Percentiles rank a stretch among this genome's conserved stretches.
Conservation (phyloP, 148 eudicot genomes). For the Nepenthes mirabilis region DNA sequence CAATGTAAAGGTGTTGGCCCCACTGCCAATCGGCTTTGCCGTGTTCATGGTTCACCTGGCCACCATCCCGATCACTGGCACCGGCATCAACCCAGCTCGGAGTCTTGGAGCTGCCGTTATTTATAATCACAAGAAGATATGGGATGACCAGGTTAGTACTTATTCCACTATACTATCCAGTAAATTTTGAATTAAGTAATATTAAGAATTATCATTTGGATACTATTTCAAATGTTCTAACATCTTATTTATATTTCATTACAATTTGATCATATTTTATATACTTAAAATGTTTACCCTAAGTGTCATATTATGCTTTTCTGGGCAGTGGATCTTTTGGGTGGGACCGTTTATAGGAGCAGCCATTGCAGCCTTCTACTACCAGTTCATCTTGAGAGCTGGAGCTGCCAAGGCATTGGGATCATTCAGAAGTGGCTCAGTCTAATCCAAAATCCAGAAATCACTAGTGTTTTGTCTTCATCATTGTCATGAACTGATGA, state of each 20-base stretch:
- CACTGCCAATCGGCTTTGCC: conserved; percentile 22
- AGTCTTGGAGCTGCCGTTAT: conserved; percentile 21
- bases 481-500: too few species aligned
- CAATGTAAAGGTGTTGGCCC: conserved; percentile 12
- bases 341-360: conserved; percentile 51
- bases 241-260: too few species aligned
- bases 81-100: conserved; percentile 19
- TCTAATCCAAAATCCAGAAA: too few species aligned
- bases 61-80: conserved; percentile 18
- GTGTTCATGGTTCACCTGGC: conserved; percentile 22
- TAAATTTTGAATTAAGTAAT: too few species aligned
- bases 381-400: conserved; percentile 32
- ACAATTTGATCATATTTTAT: too few species aligned
- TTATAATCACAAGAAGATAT: conserved; percentile 10
- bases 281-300: too few species aligned
- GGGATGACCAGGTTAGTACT: conserved; percentile 18
- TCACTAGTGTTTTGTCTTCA: too few species aligned
- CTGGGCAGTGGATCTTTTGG: conserved; percentile 24
- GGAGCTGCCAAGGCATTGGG: conserved; percentile 39
- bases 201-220: too few species aligned
- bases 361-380: conserved; percentile 48
- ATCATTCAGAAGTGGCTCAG: conserved; percentile 26
- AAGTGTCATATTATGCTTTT: not conserved
- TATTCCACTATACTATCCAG: not conserved
- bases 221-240: too few species aligned